Percentiles rank a stretch among this genome's conserved stretches.
phyloP scores from a whole-genome alignment of 352 stramenopile species.

The Phytophthora sp. region DNA sequence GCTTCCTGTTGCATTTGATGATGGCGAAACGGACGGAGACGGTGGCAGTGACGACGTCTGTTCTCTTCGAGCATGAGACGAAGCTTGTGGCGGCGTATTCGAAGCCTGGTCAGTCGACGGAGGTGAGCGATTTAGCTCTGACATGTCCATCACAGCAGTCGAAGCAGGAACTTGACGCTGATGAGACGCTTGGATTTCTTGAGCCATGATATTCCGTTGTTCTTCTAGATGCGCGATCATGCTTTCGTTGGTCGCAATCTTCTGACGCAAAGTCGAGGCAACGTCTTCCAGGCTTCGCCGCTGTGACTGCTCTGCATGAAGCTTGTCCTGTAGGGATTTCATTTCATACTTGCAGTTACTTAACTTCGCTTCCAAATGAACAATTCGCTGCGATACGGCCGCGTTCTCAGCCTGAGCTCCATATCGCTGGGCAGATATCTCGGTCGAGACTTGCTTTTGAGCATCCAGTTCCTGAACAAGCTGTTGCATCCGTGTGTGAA shows the following conservation, averaged over 20 bases:
- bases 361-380: slow-evolving; percentile 78
- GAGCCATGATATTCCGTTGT: slow-evolving; percentile 74
- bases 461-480: slow-evolving; percentile 56
- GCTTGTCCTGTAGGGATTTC: slow-evolving; percentile 65
- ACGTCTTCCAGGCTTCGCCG: slow-evolving; percentile 70
- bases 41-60: slow-evolving; percentile 21
- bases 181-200: slow-evolving; percentile 71
- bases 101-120: slow-evolving; percentile 22
- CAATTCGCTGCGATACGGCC: slow-evolving; percentile 73
- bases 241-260: slow-evolving; percentile 67
- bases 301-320: slow-evolving; percentile 59
- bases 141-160: slow-evolving; percentile 66
- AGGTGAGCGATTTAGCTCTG: slow-evolving; percentile 57
- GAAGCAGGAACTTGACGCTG: slow-evolving; percentile 49
- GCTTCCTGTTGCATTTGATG: slow-evolving; percentile 32
- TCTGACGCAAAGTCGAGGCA: slow-evolving; percentile 65
- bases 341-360: slow-evolving; percentile 74
- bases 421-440: slow-evolving; percentile 83
- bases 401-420: slow-evolving; percentile 78
- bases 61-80: slow-evolving; percentile 4
- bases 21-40: slow-evolving; percentile 23
- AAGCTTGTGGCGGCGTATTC: slow-evolving; percentile 8
- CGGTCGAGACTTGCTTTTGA: slow-evolving; percentile 72
- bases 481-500: slow-evolving; percentile 64
- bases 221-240: slow-evolving; percentile 71